Percentiles rank a stretch among this genome's conserved stretches.
These are phyloP conservation scores for Mycena galericulata DNA, from an alignment of 768 basidiomycete genomes.

Conservation along the genomic window DNA sequence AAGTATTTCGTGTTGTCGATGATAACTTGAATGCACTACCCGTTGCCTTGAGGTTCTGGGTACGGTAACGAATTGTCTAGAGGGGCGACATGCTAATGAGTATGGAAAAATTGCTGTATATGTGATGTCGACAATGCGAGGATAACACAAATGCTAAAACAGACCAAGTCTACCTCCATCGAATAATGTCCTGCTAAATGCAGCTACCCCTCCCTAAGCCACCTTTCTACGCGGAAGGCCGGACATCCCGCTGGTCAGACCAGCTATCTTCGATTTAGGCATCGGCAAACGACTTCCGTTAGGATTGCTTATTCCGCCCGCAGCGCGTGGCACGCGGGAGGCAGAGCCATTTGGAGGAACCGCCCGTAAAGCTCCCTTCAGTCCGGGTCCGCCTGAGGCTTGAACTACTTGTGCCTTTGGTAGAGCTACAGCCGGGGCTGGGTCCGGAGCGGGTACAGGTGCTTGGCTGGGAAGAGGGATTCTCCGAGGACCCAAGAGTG, in stretches of 20 bases:
- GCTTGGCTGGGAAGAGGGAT: constrained; percentile 15
- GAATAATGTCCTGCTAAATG: background rate
- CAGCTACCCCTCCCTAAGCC: background rate
- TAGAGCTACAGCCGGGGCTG: background rate
- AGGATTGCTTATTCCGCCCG: background rate
- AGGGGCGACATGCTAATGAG: constrained; percentile 19
- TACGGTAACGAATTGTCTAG: constrained; percentile 2
- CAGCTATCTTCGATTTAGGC: constrained; percentile 31
- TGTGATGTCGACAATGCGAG: constrained; percentile 17
- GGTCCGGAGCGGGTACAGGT: background rate
- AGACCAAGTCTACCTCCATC: background rate
- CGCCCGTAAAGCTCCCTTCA: constrained; percentile 30
- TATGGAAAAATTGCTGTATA: constrained; percentile 12
- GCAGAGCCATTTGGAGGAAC: constrained; percentile 21
- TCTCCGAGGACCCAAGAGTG: constrained; percentile 28
- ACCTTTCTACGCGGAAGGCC: constrained; percentile 26
- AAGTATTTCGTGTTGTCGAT: background rate
- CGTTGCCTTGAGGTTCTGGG: too few species aligned
- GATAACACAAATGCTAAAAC: constrained; percentile 16
- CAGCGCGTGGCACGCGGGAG: constrained; percentile 27
- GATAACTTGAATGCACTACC: background rate
- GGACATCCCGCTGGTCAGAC: background rate
- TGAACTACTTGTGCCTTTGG: constrained; percentile 19
- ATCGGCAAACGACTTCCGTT: constrained; percentile 32
- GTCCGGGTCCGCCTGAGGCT: background rate